Evolutionary conservation across 495 filamentous ascomycete genomes (phyloP).

Genomic region (Rusavskia elegans): DNA sequence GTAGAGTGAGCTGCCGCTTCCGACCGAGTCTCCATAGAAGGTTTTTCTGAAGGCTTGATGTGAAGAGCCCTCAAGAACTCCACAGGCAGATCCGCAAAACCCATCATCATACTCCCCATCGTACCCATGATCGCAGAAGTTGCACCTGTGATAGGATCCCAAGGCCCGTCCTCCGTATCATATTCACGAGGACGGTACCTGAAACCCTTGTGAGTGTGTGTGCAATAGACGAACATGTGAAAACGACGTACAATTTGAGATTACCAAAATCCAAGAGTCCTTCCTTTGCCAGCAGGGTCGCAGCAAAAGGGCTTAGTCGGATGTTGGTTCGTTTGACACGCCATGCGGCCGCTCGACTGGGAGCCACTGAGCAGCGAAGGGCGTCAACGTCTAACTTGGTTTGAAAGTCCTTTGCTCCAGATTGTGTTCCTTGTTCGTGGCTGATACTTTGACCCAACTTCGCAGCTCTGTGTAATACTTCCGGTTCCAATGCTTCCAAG

Average conservation of each 20-base stretch:
- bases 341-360: slow-evolving; percentile 54
- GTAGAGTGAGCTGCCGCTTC: background rate
- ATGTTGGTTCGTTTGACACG: slow-evolving; percentile 45
- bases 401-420: slow-evolving; percentile 55
- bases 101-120: slow-evolving; percentile 58
- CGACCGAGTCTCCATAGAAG: background rate
- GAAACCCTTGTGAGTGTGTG: slow-evolving; percentile 8
- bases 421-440: slow-evolving; percentile 45
- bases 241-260: slow-evolving; percentile 44
- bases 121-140: slow-evolving; percentile 63
- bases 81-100: slow-evolving; percentile 64
- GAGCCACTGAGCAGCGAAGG: slow-evolving; percentile 48
- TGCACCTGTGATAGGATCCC: slow-evolving; percentile 55
- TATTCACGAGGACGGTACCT: slow-evolving; percentile 55
- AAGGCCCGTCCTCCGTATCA: slow-evolving; percentile 54
- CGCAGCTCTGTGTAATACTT: slow-evolving; percentile 37
- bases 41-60: slow-evolving; percentile 26
- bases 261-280: slow-evolving; percentile 45
- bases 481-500: slow-evolving; percentile 35
- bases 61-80: slow-evolving; percentile 38
- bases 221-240: background rate
- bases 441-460: slow-evolving; percentile 44
- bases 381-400: slow-evolving; percentile 42
- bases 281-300: slow-evolving; percentile 44
- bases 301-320: slow-evolving; percentile 53